These are phyloP conservation scores for Phytophthora meadii DNA, from an alignment of 352 stramenopile species.

Conservation along the genomic window DNA sequence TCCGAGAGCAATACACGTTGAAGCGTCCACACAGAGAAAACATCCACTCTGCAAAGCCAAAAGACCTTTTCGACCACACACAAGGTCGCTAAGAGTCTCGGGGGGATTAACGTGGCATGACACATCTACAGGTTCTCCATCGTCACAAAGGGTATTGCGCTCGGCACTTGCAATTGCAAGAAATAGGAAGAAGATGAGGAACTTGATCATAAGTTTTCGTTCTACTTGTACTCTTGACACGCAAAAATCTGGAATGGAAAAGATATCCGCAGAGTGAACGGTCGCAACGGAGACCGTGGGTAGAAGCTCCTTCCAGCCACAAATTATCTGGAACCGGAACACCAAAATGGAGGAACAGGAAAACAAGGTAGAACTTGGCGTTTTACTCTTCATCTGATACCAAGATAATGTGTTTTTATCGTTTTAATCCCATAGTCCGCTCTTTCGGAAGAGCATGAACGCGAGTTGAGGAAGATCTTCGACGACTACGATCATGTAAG, in stretches of 20 bases:
- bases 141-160: slow-evolving; percentile 47
- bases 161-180: slow-evolving; percentile 15
- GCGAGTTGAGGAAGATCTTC: slow-evolving; percentile 78
- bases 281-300: slow-evolving; percentile 19
- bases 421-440: slow-evolving; percentile 22
- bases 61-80: slow-evolving; percentile 33
- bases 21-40: slow-evolving; percentile 51
- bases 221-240: slow-evolving; percentile 9
- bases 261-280: slow-evolving; percentile 9
- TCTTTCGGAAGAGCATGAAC: slow-evolving; percentile 73
- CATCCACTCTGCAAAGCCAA: slow-evolving; percentile 59
- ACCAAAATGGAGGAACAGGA: not conserved
- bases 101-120: slow-evolving; percentile 16
- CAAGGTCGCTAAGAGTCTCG: not conserved
- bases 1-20: slow-evolving; percentile 32
- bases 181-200: slow-evolving; percentile 2
- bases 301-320: not conserved
- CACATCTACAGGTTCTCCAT: slow-evolving; percentile 27
- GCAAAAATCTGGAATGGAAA: slow-evolving; percentile 25
- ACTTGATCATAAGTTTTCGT: slow-evolving; percentile 5
- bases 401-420: too few species aligned
- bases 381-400: too few species aligned
- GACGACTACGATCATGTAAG: slow-evolving; percentile 76
- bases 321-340: not conserved
- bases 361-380: too few species aligned